A percentile compares a stretch with the other conserved stretches of the same genome.
Evolutionary conservation across 495 filamentous ascomycete genomes (phyloP).

Genomic region (Clavariopsis aquatica): DNA sequence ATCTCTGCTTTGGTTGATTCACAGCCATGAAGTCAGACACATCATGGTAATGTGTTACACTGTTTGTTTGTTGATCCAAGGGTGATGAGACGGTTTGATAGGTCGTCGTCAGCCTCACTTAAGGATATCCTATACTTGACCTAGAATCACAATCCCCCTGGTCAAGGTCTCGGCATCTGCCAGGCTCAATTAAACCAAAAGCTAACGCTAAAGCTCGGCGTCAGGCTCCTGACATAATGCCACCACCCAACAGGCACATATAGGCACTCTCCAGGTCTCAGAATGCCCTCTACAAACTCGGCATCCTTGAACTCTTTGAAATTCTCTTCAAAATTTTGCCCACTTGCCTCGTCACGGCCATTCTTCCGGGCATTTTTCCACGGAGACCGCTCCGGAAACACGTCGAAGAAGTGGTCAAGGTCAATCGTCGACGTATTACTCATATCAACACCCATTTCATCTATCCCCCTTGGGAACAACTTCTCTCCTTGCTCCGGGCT

Average conservation of each 20-base stretch:
- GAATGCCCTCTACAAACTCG: constrained; percentile 73
- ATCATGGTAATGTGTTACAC: no score
- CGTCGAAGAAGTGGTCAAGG: constrained; percentile 50
- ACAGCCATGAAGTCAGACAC: no score
- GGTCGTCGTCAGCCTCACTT: no score
- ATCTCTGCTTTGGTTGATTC: no score
- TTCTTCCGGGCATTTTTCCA: constrained; percentile 41
- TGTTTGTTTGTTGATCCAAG: no score
- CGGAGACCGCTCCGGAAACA: constrained; percentile 47
- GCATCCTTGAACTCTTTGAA: constrained; percentile 62
- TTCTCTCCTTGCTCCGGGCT: constrained; percentile 59
- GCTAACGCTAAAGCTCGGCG: constrained; percentile 89
- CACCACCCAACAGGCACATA: constrained; percentile 97
- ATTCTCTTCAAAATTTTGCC: constrained; percentile 41
- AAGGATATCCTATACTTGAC: no score
- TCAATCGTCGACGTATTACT: constrained; percentile 83
- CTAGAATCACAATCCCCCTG: no score
- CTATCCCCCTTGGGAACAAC: constrained; percentile 67
- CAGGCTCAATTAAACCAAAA: constrained; percentile 68
- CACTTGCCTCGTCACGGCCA: constrained; percentile 31
- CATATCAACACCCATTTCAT: constrained; percentile 81
- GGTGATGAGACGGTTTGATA: no score
- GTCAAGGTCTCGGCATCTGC: no score
- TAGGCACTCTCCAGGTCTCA: constrained; percentile 78
- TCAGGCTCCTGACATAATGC: constrained; percentile 92